These are phyloP conservation scores for Tricholoma matsutake DNA, from an alignment of 768 basidiomycete genomes.

Conservation along the genomic window DNA sequence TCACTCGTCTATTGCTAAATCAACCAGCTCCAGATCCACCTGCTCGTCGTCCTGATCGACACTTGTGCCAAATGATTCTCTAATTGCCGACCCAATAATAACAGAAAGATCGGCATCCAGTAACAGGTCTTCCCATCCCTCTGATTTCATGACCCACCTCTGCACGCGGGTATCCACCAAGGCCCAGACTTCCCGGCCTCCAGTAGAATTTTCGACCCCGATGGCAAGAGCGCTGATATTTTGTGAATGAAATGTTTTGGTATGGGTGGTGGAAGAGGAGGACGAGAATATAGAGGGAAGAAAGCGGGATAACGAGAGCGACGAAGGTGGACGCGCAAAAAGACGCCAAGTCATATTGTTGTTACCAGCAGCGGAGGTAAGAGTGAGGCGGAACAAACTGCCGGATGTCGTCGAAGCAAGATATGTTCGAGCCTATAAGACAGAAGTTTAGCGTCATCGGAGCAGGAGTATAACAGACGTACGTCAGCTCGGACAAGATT, in stretches of 20 bases:
- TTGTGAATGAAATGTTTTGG: conserved; percentile 44
- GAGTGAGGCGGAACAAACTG: conserved; percentile 56
- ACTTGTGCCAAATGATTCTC: conserved; percentile 35
- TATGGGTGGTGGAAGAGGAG: conserved; percentile 36
- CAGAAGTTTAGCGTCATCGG: conserved; percentile 1
- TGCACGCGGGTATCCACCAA: conserved; percentile 67
- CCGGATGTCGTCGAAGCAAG: conserved; percentile 68
- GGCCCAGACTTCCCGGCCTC: conserved; percentile 61
- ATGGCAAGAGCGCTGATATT: conserved; percentile 66
- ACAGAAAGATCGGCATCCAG: conserved; percentile 54
- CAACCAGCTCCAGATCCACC: conserved; percentile 72
- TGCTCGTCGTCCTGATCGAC: conserved; percentile 40
- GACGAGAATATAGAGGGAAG: conserved; percentile 41
- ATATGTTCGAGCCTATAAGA: conserved; percentile 57
- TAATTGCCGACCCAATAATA: conserved; percentile 46
- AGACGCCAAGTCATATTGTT: conserved; percentile 53
- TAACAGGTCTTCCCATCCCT: conserved; percentile 68
- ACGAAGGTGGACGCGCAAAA: conserved; percentile 58
- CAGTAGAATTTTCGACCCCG: conserved; percentile 37
- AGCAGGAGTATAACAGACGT: conserved; percentile 24
- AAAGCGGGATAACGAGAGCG: conserved; percentile 39
- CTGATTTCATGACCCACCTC: conserved; percentile 63
- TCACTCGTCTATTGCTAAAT: conserved; percentile 61
- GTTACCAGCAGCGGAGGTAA: conserved; percentile 69
- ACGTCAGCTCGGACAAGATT: conserved; percentile 67